Conservation (phyloP, 805 yeast species). For the Nakazawaea ishiwadae region DNA sequence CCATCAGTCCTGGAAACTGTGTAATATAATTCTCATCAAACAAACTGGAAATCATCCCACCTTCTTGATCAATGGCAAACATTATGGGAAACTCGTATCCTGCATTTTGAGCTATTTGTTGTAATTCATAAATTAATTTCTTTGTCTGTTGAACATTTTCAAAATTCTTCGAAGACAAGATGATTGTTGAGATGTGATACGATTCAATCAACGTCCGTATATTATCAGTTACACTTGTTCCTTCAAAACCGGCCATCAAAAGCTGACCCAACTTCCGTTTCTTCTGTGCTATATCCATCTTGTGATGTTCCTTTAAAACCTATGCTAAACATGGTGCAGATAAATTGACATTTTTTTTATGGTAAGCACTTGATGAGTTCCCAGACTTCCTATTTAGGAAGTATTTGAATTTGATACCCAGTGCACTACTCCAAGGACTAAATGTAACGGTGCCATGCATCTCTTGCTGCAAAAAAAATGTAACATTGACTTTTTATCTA, state of each 20-base stretch:
- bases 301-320: neutral
- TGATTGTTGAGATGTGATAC: slow-evolving; percentile 47
- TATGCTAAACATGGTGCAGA: neutral
- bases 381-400: neutral
- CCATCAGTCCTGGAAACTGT: slow-evolving; percentile 66
- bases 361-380: neutral
- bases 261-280: slow-evolving; percentile 38
- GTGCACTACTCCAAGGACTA: neutral
- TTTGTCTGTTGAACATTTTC: slow-evolving; percentile 43
- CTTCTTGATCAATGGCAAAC: slow-evolving; percentile 59
- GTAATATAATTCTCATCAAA: slow-evolving; percentile 47
- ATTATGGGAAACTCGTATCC: slow-evolving; percentile 48
- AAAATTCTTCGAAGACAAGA: slow-evolving; percentile 48
- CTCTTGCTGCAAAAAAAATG: neutral
- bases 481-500: neutral
- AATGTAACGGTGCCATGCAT: neutral
- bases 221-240: slow-evolving; percentile 47
- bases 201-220: slow-evolving; percentile 46
- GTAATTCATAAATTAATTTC: slow-evolving; percentile 46
- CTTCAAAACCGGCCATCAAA: slow-evolving; percentile 56
- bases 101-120: slow-evolving; percentile 45
- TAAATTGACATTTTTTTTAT: neutral
- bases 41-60: slow-evolving; percentile 57
- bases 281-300: slow-evolving; percentile 1
- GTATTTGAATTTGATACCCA: neutral